Evolutionary conservation across 257 asterid genomes (phyloP).

Genomic region (Craterostigma plantagineum): DNA sequence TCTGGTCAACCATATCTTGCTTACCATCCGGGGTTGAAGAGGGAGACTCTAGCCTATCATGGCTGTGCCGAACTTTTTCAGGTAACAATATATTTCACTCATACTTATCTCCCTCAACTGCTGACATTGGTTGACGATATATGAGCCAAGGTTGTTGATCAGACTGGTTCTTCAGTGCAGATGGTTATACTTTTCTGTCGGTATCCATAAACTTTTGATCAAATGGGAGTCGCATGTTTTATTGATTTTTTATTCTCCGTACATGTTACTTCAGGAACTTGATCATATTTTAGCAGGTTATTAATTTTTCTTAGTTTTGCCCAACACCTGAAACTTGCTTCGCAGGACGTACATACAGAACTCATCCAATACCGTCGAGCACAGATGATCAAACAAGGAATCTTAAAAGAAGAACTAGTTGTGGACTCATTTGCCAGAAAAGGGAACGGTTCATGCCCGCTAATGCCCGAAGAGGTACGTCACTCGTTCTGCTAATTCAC

Average conservation of each 20-base stretch:
- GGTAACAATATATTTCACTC: conserved; percentile 19
- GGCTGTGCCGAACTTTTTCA: conserved; percentile 99
- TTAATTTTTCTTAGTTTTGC: neutral
- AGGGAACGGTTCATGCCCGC: conserved; percentile 79
- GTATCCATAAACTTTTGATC: neutral
- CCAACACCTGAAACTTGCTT: conserved; percentile 9
- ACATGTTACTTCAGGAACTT: too few species aligned
- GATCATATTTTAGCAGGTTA: too few species aligned
- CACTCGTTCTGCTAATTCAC: too few species aligned
- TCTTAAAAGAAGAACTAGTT: conserved; percentile 30
- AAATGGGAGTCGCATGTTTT: conserved; percentile 1
- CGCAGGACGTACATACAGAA: conserved; percentile 82
- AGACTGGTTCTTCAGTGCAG: too few species aligned
- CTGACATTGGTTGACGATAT: too few species aligned
- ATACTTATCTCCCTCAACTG: too few species aligned
- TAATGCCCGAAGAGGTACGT: conserved; percentile 93
- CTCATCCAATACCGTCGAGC: conserved; percentile 78
- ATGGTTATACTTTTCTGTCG: too few species aligned
- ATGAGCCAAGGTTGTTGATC: too few species aligned
- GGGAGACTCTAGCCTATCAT: conserved; percentile 84
- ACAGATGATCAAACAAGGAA: conserved; percentile 74
- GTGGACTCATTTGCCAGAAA: conserved; percentile 61
- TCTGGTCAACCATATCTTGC: conserved; percentile 91
- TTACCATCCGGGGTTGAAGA: conserved; percentile 86
- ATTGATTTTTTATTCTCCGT: conserved; percentile 4